These are phyloP conservation scores for Verticillium alfalfae DNA, from an alignment of 2,329 filamentous ascomycete species.

Conservation along the genomic window DNA sequence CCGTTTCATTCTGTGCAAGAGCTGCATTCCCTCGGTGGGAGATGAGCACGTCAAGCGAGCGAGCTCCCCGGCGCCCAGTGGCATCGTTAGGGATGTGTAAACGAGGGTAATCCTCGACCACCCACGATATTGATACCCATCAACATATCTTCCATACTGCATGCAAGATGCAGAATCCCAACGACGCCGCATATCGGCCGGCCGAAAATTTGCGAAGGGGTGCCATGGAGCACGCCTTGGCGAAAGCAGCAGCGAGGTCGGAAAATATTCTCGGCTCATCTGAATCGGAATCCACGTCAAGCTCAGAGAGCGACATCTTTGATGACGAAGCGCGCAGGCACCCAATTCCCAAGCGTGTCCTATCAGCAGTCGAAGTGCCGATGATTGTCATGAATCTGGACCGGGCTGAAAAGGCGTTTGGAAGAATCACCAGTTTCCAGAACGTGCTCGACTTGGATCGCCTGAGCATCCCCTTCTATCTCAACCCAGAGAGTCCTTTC, in stretches of 20 bases:
- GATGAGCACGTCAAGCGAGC: too few relatives aligned
- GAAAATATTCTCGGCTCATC: background rate
- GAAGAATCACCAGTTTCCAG: conserved; percentile 27
- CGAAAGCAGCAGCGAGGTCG: background rate
- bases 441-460: conserved; percentile 42
- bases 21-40: too few relatives aligned
- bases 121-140: background rate
- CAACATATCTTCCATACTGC: background rate
- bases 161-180: background rate
- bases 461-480: conserved; percentile 60
- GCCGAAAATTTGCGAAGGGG: background rate
- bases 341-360: conserved; percentile 23
- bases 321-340: conserved; percentile 16
- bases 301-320: background rate
- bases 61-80: too few relatives aligned
- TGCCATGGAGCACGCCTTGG: background rate
- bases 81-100: background rate
- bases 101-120: background rate
- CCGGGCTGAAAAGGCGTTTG: conserved; percentile 34
- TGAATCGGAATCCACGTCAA: background rate
- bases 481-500: conserved; percentile 75
- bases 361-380: conserved; percentile 36
- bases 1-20: too few relatives aligned
- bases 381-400: conserved; percentile 38
- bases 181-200: background rate